These are phyloP conservation scores for Takashimella tepidaria DNA, from an alignment of 1,284 basidiomycete genomes.

Conservation along the genomic window DNA sequence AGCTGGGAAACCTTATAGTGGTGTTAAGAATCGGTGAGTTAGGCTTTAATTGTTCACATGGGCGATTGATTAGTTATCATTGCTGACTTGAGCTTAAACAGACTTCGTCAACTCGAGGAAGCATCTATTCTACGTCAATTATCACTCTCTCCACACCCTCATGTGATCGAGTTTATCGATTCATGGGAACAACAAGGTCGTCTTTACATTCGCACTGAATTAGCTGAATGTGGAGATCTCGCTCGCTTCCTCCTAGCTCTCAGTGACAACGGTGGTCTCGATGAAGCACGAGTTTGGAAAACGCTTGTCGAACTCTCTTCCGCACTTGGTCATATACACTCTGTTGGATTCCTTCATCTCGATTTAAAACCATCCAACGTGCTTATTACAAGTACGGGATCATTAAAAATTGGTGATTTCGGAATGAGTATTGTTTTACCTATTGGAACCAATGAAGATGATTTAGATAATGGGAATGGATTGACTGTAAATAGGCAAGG, in stretches of 20 bases:
- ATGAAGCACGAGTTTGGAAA: constrained; percentile 96
- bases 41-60: too few relatives aligned
- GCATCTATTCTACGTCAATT: constrained; percentile 83
- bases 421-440: constrained; percentile 57
- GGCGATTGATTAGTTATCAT: constrained; percentile 1
- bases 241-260: constrained; percentile 83
- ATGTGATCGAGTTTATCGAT: constrained; percentile 81
- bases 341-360: constrained; percentile 79
- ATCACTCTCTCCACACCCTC: constrained; percentile 57
- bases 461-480: neutral
- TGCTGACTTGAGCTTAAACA: constrained; percentile 48
- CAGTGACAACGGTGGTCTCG: constrained; percentile 73
- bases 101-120: constrained; percentile 84
- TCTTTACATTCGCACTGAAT: constrained; percentile 84
- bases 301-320: constrained; percentile 72
- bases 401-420: constrained; percentile 95
- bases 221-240: constrained; percentile 88
- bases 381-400: constrained; percentile 78
- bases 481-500: neutral
- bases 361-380: constrained; percentile 97
- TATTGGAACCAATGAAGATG: neutral
- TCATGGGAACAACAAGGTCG: constrained; percentile 91
- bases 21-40: constrained; percentile 76
- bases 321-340: constrained; percentile 84
- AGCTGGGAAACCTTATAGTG: constrained; percentile 85